Percentiles rank a stretch among this genome's conserved stretches.
Conservation (phyloP, 177 flowering plant species). For the Vitis hybrid region DNA sequence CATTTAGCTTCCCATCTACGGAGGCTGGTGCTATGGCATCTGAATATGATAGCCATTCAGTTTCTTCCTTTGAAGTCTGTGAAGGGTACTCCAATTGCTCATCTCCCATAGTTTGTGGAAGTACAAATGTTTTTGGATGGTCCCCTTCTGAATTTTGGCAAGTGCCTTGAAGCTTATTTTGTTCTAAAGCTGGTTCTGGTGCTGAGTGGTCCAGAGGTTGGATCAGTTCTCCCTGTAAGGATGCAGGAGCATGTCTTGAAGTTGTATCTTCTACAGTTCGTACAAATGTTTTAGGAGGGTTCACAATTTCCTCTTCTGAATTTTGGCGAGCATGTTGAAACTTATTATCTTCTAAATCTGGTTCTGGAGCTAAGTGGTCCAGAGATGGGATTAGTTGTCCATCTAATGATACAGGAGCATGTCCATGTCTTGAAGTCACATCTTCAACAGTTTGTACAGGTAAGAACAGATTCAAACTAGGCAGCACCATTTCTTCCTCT, state of each 20-base stretch:
- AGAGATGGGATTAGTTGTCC: conserved; percentile 9
- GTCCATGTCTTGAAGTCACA: conserved; percentile 9
- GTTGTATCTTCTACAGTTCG: conserved; percentile 1
- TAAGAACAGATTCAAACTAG: conserved; percentile 8
- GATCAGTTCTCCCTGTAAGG: conserved; percentile 6
- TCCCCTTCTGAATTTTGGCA: conserved; percentile 17
- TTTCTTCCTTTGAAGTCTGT: conserved; percentile 29
- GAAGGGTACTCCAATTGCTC: conserved; percentile 18
- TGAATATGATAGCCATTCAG: conserved; percentile 21
- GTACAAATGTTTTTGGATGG: conserved; percentile 7
- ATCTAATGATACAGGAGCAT: not conserved
- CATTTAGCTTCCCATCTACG: conserved; percentile 43
- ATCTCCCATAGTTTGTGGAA: conserved; percentile 11
- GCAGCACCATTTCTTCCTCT: conserved; percentile 19
- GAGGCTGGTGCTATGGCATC: conserved; percentile 11
- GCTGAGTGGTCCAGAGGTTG: conserved; percentile 11
- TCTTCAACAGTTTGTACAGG: conserved; percentile 14
- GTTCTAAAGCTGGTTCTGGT: conserved; percentile 16
- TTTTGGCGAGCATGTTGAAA: conserved; percentile 6
- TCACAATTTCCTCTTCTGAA: conserved; percentile 13
- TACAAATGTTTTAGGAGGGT: conserved; percentile 9
- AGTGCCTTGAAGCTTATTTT: conserved; percentile 6
- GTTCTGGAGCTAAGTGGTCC: conserved; percentile 13
- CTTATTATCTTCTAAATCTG: conserved; percentile 11
- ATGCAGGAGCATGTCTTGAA: conserved; percentile 10